These are phyloP conservation scores for Tolypocladium capitatum DNA, from an alignment of 2,329 filamentous ascomycete species.

Conservation along the genomic window DNA sequence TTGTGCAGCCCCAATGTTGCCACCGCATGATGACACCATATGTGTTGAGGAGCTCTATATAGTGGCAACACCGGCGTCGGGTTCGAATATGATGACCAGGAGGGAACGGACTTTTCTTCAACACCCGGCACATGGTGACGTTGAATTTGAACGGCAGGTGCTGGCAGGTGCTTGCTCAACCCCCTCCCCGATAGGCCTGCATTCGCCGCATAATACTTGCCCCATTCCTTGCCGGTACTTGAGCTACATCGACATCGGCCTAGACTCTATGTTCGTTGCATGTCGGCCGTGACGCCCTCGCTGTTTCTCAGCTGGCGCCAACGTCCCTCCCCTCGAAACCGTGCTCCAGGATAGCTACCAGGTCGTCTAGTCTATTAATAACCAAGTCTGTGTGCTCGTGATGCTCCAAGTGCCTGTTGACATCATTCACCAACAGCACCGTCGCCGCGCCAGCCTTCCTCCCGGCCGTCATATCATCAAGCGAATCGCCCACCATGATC, in stretches of 20 bases:
- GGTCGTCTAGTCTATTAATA: constrained; percentile 58
- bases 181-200: background rate
- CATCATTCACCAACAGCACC: constrained; percentile 75
- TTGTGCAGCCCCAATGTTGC: background rate
- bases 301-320: background rate
- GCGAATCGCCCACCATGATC: constrained; percentile 63
- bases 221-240: background rate
- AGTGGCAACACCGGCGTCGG: constrained; percentile 9
- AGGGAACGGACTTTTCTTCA: background rate
- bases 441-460: constrained; percentile 74
- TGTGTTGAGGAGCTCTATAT: constrained; percentile 8
- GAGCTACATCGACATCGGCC: background rate
- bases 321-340: constrained; percentile 50
- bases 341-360: constrained; percentile 60
- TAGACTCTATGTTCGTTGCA: background rate
- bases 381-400: constrained; percentile 69
- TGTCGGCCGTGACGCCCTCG: background rate
- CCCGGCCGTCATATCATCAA: constrained; percentile 89
- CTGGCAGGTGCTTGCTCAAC: background rate
- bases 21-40: background rate
- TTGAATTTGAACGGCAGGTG: constrained; percentile 8
- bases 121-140: constrained; percentile 8
- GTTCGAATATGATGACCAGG: constrained; percentile 8
- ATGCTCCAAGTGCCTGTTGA: constrained; percentile 54
- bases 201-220: background rate